Evolutionary conservation across 1,139 yeast species (phyloP).

Genomic region (Kluyveromyces marxianus): DNA sequence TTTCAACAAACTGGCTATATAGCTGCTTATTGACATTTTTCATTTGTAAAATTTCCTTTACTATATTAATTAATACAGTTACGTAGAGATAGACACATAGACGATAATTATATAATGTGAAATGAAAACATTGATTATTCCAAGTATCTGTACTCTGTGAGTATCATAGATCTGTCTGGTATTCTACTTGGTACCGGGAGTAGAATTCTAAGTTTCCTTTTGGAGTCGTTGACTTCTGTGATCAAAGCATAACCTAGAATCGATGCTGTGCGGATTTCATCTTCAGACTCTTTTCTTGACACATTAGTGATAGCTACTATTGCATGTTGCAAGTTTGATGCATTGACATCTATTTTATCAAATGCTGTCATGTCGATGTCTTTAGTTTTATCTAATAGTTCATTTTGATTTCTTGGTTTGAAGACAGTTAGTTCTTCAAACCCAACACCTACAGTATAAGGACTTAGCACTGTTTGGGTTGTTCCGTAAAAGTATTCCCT

Average conservation of each 20-base stretch:
- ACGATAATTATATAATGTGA: neutral
- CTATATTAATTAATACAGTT: too few relatives aligned
- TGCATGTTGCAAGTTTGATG: slow-evolving; percentile 51
- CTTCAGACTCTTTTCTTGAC: slow-evolving; percentile 42
- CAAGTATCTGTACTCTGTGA: slow-evolving; percentile 63
- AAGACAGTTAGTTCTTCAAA: slow-evolving; percentile 43
- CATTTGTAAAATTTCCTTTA: too few relatives aligned
- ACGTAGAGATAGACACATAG: neutral
- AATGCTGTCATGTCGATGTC: slow-evolving; percentile 7
- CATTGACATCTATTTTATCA: slow-evolving; percentile 21
- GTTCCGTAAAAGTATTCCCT: slow-evolving; percentile 88
- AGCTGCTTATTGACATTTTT: too few relatives aligned
- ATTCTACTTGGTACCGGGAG: slow-evolving; percentile 84
- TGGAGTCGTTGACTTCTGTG: slow-evolving; percentile 60
- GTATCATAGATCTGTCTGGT: slow-evolving; percentile 59
- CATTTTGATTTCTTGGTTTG: slow-evolving; percentile 33
- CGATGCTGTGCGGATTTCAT: slow-evolving; percentile 48
- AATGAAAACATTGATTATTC: slow-evolving; percentile 36
- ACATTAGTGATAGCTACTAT: slow-evolving; percentile 69
- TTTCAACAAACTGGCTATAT: neutral
- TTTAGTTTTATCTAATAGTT: slow-evolving; percentile 7
- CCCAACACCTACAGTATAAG: slow-evolving; percentile 57
- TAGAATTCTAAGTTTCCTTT: slow-evolving; percentile 61
- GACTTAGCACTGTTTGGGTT: slow-evolving; percentile 57
- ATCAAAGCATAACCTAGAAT: slow-evolving; percentile 54